Percentiles rank a stretch among this genome's conserved stretches.
Conservation (phyloP, 2,329 filamentous ascomycete genomes). For the Ceratocystis harringtonii region DNA sequence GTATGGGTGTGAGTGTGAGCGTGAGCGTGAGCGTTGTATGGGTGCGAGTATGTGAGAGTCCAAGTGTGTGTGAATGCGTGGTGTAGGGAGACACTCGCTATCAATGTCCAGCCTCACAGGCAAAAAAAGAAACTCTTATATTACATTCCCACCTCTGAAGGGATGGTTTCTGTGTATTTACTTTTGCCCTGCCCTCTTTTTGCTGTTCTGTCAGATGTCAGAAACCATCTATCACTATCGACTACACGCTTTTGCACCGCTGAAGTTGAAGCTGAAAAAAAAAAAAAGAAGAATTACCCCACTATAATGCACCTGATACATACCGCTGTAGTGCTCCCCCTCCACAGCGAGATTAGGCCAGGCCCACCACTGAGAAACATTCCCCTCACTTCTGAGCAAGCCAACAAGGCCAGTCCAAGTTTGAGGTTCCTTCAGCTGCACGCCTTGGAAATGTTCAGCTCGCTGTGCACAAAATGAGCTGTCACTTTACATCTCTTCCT, state of each 20-base stretch:
- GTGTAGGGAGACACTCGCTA: neutral
- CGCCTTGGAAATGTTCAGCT: neutral
- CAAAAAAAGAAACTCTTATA: neutral
- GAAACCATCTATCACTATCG: neutral
- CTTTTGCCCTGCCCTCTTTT: too few relatives aligned
- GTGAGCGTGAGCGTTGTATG: too few relatives aligned
- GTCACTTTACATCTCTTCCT: neutral
- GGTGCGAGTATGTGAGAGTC: too few relatives aligned
- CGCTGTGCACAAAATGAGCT: neutral
- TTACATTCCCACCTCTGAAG: neutral
- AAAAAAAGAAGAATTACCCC: neutral
- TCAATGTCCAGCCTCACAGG: neutral
- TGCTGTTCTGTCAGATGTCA: slow-evolving; percentile 1
- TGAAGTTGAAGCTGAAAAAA: neutral
- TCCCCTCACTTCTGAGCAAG: neutral
- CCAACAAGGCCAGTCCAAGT: neutral
- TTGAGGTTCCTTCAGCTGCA: neutral
- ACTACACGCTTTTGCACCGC: neutral
- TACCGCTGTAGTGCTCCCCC: neutral
- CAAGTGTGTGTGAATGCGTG: neutral
- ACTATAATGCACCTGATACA: neutral
- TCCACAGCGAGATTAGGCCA: neutral
- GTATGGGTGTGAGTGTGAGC: too few relatives aligned
- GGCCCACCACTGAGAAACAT: too few relatives aligned
- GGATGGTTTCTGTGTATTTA: neutral